Evolutionary conservation across 2,329 filamentous ascomycete species (phyloP).

Genomic region (Fusarium sp.): DNA sequence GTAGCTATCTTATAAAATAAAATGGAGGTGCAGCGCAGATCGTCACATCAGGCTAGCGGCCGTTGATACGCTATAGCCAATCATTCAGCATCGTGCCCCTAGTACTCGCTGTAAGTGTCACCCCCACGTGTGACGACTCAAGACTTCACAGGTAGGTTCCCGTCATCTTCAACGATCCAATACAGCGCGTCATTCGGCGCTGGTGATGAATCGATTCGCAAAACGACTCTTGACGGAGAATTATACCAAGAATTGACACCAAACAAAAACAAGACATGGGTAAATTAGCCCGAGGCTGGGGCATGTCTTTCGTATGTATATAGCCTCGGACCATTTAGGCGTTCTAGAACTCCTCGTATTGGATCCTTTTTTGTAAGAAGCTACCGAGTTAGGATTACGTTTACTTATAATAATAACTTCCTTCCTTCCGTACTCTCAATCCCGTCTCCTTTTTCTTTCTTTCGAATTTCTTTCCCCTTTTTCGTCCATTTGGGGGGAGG

Average conservation of each 20-base stretch:
- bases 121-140: conserved; percentile 38
- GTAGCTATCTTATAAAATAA: neutral
- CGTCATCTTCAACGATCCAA: conserved; percentile 7
- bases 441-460: neutral
- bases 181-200: neutral
- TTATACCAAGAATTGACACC: too few species aligned
- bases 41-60: conserved; percentile 6
- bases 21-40: neutral
- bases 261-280: neutral
- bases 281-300: neutral
- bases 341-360: neutral
- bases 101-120: neutral
- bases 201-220: conserved; percentile 25
- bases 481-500: neutral
- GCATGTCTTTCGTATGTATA: neutral
- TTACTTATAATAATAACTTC: conserved; percentile 1
- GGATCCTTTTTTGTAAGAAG: neutral
- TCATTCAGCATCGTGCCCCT: conserved; percentile 41
- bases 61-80: conserved; percentile 36
- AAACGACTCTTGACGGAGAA: neutral
- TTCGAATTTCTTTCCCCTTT: neutral
- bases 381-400: neutral
- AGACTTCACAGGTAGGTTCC: conserved; percentile 3
- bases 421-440: neutral
- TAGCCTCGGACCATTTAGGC: neutral